Evolutionary conservation across 2,329 filamentous ascomycete genomes (phyloP).

Genomic region (Fusarium humuli): DNA sequence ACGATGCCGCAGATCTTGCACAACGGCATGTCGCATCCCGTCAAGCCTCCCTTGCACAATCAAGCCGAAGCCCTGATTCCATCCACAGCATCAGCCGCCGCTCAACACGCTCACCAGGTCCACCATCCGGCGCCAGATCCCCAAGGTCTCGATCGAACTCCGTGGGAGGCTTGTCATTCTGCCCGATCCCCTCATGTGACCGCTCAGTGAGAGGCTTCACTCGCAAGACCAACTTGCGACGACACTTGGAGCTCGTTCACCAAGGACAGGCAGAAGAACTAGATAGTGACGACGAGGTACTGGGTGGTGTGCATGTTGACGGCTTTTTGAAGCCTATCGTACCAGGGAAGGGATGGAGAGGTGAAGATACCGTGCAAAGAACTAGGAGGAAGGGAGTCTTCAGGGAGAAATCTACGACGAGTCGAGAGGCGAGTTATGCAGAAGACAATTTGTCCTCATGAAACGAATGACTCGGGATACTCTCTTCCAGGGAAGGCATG

Average conservation of each 20-base stretch:
- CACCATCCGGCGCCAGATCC: conserved; percentile 15
- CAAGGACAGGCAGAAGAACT: conserved; percentile 51
- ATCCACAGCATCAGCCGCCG: conserved; percentile 40
- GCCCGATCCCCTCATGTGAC: conserved; percentile 53
- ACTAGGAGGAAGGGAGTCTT: conserved; percentile 46
- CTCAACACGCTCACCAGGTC: conserved; percentile 36
- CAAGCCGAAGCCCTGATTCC: conserved; percentile 45
- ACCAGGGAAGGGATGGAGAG: conserved; percentile 61
- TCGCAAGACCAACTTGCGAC: conserved; percentile 51
- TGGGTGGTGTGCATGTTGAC: conserved; percentile 75
- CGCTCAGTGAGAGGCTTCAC: conserved; percentile 54
- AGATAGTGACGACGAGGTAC: conserved; percentile 64
- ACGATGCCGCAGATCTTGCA: conserved; percentile 41
- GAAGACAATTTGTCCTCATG: conserved; percentile 26
- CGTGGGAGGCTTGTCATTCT: conserved; percentile 52
- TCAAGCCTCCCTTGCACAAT: conserved; percentile 46
- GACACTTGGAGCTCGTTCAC: conserved; percentile 56
- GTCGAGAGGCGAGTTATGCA: conserved; percentile 25
- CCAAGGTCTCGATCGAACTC: conserved; percentile 46
- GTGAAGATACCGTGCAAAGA: conserved; percentile 46
- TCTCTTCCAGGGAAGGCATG: not conserved
- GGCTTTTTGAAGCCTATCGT: conserved; percentile 72
- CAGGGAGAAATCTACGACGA: conserved; percentile 28
- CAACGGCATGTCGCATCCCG: conserved; percentile 50
- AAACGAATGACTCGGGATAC: not conserved